Evolutionary conservation across 1,139 yeast genomes (phyloP), one percentile per base, ranked within the genome.

Genomic region (Debaryomycetaceae sp.): DNA sequence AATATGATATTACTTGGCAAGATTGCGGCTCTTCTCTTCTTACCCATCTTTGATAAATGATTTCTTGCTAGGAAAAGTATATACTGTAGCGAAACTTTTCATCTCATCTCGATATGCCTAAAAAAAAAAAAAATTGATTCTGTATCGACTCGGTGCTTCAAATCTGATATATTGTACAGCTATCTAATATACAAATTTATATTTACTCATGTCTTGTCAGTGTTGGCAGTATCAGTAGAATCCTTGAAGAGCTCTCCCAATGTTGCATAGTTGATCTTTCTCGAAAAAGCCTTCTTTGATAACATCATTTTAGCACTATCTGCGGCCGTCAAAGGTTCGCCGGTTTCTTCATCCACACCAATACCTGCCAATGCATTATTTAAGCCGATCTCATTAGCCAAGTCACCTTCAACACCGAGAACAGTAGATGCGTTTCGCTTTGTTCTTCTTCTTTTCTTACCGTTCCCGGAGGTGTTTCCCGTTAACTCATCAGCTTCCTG

Each of bases 1-100:
- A 91, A 70, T 41, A 95, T 91, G 59, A 93, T 87, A 66, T 93
- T 93, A 24, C 91, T 87, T 17, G 97, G 98, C 60, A 91, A 72
- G 45, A 89, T 76, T 42, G 97, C 96, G 37, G 96, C 95, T 77
- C 97, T 86, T 70, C 89, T 85, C 63, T 83, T 79, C 68, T 85
- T 87, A 37, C 80, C 96, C 97, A 90, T 91, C 42, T 37, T 60
- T 24, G 27, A 37, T 27, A 24, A 34, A 14, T 34, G 37, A 13
- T 23, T 31, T 42, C 37, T 27, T 39, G 35, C 24, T 24, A 13
- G 37, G 36, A 42, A 27, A 33, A 37, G 42, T 24, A 22, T 37
- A 36, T 43, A 33, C 42, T 39, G 42, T 14, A 36, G 24, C n/a
- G 24, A 34, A 43, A 41, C 39, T 44, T 43, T 58, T 40, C 39